Conservation (phyloP, 805 yeast genomes). For the Torulaspora indica region DNA sequence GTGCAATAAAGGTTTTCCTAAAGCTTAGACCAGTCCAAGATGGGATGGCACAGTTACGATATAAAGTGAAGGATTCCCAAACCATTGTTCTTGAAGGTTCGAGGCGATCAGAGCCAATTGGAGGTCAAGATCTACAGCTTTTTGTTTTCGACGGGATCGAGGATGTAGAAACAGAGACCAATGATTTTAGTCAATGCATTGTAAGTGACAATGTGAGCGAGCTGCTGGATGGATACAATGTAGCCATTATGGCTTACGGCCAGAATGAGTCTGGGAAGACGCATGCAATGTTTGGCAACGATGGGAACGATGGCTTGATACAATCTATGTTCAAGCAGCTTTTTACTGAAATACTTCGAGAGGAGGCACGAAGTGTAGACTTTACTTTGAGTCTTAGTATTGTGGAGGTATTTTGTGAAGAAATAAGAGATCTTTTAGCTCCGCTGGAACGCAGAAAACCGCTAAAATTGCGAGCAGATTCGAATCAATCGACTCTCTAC, state of each 20-base stretch:
- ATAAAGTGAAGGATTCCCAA: conserved; percentile 7
- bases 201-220: conserved; percentile 8
- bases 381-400: conserved; percentile 65
- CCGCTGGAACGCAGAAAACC: conserved; percentile 30
- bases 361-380: conserved; percentile 45
- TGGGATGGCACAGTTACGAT: conserved; percentile 7
- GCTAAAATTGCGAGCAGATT: conserved; percentile 36
- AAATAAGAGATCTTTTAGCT: conserved; percentile 63
- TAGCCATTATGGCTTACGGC: conserved; percentile 74
- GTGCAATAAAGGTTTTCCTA: conserved; percentile 7
- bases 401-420: conserved; percentile 80
- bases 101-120: background rate
- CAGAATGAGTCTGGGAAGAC: conserved; percentile 78
- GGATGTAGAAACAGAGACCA: conserved; percentile 52
- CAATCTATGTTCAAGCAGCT: conserved; percentile 67
- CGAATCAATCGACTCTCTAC: conserved; percentile 37
- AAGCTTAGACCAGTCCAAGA: conserved; percentile 6
- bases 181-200: conserved; percentile 1
- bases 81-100: conserved; percentile 6
- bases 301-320: conserved; percentile 55
- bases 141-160: conserved; percentile 53
- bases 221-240: conserved; percentile 56
- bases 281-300: conserved; percentile 67
- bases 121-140: conserved; percentile 36
- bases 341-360: conserved; percentile 48